A percentile compares a stretch with the other conserved stretches of the same genome.
These are phyloP conservation scores for Hypoxylon trugodes DNA, from an alignment of 495 filamentous ascomycete species.

Conservation along the genomic window DNA sequence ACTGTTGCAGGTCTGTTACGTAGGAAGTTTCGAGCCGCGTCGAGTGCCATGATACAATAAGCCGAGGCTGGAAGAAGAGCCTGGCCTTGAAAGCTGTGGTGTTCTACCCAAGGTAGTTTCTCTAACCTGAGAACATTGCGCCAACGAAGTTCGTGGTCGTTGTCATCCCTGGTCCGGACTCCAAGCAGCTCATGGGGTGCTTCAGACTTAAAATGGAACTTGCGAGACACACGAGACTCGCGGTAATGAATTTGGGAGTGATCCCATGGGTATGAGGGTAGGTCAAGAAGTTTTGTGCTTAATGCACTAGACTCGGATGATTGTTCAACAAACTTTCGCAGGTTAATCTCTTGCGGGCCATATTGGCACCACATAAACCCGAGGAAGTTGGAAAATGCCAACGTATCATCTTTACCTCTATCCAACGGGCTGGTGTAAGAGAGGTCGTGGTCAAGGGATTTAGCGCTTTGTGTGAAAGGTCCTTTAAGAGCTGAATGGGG, in stretches of 20 bases:
- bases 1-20: constrained; percentile 44
- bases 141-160: constrained; percentile 50
- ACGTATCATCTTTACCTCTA: constrained; percentile 45
- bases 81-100: constrained; percentile 55
- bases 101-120: constrained; percentile 51
- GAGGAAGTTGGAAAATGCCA: constrained; percentile 55
- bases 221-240: constrained; percentile 58
- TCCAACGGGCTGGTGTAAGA: constrained; percentile 50
- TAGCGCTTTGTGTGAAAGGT: constrained; percentile 54
- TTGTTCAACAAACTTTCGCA: constrained; percentile 48
- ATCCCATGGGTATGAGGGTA: constrained; percentile 60
- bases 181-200: constrained; percentile 59
- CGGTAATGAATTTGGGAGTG: constrained; percentile 55
- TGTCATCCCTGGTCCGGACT: constrained; percentile 53
- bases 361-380: constrained; percentile 60
- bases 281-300: constrained; percentile 38
- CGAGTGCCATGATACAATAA: constrained; percentile 55
- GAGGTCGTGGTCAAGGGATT: constrained; percentile 37
- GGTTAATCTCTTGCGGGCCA: constrained; percentile 33
- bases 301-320: constrained; percentile 40
- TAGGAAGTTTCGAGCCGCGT: constrained; percentile 47
- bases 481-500: constrained; percentile 64
- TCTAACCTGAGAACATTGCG: constrained; percentile 58
- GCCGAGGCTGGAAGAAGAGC: constrained; percentile 55
- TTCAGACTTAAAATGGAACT: constrained; percentile 51